Percentiles rank a stretch among this genome's conserved stretches.
Conservation (phyloP, 2,329 filamentous ascomycete genomes). For the Grosmannia serpens region DNA sequence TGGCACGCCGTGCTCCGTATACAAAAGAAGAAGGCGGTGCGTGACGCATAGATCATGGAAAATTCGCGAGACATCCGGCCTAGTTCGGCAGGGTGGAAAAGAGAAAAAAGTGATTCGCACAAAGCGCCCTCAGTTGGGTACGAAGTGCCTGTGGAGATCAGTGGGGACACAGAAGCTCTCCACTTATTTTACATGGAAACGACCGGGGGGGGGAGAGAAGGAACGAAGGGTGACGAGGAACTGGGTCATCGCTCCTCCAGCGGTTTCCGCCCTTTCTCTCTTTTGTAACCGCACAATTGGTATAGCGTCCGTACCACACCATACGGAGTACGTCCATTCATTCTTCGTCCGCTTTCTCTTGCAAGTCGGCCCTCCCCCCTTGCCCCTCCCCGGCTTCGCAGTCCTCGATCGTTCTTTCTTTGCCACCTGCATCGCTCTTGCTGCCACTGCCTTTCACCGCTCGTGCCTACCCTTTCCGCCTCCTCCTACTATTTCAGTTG, state of each 20-base stretch:
- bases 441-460: background rate
- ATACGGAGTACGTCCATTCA: background rate
- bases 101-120: background rate
- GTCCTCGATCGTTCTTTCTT: background rate
- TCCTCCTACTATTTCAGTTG: background rate
- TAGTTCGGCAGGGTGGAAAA: background rate
- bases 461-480: background rate
- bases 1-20: background rate
- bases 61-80: slow-evolving; percentile 4
- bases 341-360: background rate
- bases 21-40: background rate
- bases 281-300: background rate
- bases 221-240: slow-evolving; percentile 3
- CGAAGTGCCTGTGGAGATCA: slow-evolving; percentile 3
- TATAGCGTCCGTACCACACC: background rate
- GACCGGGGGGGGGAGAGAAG: background rate
- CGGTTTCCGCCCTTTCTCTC: background rate
- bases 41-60: slow-evolving; percentile 3
- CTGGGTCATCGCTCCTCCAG: background rate
- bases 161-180: background rate
- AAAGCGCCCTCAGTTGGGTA: background rate
- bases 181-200: slow-evolving; percentile 1
- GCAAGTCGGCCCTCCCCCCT: background rate
- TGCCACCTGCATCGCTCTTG: background rate
- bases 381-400: background rate